These are phyloP conservation scores for Microstroma glucosiphilum DNA, from an alignment of 1,284 basidiomycete genomes.

Conservation along the genomic window DNA sequence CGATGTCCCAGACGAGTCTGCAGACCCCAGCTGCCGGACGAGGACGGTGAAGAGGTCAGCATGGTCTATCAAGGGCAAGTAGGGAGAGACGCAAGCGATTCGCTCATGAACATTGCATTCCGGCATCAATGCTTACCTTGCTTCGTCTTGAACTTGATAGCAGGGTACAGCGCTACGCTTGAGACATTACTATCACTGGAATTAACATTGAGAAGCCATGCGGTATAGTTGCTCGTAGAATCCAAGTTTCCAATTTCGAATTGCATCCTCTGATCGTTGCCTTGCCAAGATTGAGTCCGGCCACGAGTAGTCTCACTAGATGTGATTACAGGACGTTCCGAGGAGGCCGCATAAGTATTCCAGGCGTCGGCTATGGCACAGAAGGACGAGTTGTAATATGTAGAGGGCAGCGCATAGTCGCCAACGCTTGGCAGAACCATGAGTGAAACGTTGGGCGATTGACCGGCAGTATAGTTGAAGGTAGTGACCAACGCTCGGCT, in stretches of 20 bases:
- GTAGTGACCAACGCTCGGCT: slow-evolving; percentile 44
- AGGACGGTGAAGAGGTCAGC: too few species aligned
- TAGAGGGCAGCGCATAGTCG: slow-evolving; percentile 23
- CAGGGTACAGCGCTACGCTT: slow-evolving; percentile 21
- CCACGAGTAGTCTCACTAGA: slow-evolving; percentile 35
- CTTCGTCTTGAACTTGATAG: slow-evolving; percentile 51
- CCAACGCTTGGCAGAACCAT: slow-evolving; percentile 42
- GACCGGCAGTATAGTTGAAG: slow-evolving; percentile 36
- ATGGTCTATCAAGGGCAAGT: too few species aligned
- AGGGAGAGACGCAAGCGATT: too few species aligned
- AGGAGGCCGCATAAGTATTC: slow-evolving; percentile 13
- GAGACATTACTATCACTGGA: slow-evolving; percentile 8
- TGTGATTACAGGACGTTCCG: slow-evolving; percentile 21
- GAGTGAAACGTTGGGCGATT: slow-evolving; percentile 32
- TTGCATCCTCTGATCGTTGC: slow-evolving; percentile 21
- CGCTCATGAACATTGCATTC: neutral
- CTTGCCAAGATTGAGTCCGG: slow-evolving; percentile 18
- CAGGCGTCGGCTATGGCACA: slow-evolving; percentile 45
- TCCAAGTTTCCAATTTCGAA: slow-evolving; percentile 34
- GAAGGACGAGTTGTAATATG: slow-evolving; percentile 43
- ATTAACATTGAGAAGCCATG: slow-evolving; percentile 47
- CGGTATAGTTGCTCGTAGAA: slow-evolving; percentile 49
- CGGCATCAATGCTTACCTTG: slow-evolving; percentile 12
- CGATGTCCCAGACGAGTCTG: slow-evolving; percentile 48
- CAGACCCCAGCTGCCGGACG: slow-evolving; percentile 29